Conservation (phyloP, 306 rosid genomes). For the Pterocarpus santalinus region DNA sequence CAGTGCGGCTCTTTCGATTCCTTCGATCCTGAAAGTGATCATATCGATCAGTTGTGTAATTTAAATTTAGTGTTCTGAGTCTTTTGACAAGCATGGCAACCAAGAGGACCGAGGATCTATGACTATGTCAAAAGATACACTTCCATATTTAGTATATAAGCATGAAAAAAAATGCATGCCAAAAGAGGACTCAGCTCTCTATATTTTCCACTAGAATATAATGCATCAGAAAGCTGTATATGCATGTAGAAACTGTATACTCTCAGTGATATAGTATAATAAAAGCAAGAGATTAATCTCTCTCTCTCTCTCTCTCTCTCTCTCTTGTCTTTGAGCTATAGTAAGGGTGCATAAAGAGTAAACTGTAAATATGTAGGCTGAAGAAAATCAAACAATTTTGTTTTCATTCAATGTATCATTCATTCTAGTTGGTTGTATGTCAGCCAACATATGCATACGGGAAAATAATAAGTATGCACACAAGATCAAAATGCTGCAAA, state of each 20-base stretch:
- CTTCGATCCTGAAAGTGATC: slow-evolving; percentile 80
- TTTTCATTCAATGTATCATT: no score
- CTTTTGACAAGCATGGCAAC: slow-evolving; percentile 22
- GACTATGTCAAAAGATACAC: background rate
- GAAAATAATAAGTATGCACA: slow-evolving; percentile 19
- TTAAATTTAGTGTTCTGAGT: background rate
- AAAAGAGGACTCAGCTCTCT: background rate
- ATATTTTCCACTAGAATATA: background rate
- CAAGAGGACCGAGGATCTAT: background rate
- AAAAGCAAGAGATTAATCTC: background rate
- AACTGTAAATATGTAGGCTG: no score
- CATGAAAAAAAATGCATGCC: background rate
- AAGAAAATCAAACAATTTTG: background rate
- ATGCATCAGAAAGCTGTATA: background rate
- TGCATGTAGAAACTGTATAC: background rate
- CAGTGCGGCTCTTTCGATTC: slow-evolving; percentile 73
- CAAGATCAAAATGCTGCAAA: background rate
- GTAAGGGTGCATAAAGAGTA: no score
- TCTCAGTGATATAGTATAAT: background rate
- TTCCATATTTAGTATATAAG: background rate
- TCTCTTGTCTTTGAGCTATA: background rate
- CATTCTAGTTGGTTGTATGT: no score
- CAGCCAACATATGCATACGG: background rate
- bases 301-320: no score
- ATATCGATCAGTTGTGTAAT: slow-evolving; percentile 26